Evolutionary conservation across 139 green algal genomes (phyloP).

Genomic region (Tetraselmis chui): DNA sequence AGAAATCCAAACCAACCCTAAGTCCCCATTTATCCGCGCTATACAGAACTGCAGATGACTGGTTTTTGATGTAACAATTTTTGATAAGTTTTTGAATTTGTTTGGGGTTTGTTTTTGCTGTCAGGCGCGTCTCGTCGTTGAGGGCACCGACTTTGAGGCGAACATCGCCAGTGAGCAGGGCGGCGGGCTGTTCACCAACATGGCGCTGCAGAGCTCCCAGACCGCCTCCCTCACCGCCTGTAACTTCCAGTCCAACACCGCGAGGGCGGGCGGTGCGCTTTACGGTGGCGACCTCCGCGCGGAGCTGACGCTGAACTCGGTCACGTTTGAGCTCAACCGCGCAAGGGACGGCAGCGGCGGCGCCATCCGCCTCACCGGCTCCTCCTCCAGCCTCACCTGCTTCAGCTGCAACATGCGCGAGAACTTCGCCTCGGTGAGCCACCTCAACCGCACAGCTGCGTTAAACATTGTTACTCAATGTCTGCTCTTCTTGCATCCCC

Average conservation of each 20-base stretch:
- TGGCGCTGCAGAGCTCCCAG: not conserved
- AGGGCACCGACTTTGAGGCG: not conserved
- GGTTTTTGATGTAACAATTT: too few relatives aligned
- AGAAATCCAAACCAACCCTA: too few relatives aligned
- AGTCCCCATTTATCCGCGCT: too few relatives aligned
- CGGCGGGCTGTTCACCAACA: not conserved
- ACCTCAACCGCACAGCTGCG: too few relatives aligned
- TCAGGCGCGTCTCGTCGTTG: not conserved
- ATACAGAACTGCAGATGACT: too few relatives aligned
- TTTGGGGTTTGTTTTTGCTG: too few relatives aligned
- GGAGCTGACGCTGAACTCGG: not conserved
- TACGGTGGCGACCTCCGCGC: not conserved
- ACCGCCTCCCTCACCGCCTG: not conserved
- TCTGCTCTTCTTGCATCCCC: too few relatives aligned
- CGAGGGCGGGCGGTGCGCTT: not conserved
- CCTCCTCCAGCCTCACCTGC: not conserved
- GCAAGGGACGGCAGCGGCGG: not conserved
- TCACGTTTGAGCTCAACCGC: not conserved
- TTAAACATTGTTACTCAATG: too few relatives aligned
- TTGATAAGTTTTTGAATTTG: too few relatives aligned
- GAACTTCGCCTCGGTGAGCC: not conserved
- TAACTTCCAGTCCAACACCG: not conserved
- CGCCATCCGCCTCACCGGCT: not conserved
- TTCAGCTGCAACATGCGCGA: not conserved
- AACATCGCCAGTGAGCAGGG: not conserved